A percentile compares a stretch with the other conserved stretches of the same genome.
phyloP scores from a whole-genome alignment of 805 yeast species.

The Metschnikowia chrysomelidarum region DNA sequence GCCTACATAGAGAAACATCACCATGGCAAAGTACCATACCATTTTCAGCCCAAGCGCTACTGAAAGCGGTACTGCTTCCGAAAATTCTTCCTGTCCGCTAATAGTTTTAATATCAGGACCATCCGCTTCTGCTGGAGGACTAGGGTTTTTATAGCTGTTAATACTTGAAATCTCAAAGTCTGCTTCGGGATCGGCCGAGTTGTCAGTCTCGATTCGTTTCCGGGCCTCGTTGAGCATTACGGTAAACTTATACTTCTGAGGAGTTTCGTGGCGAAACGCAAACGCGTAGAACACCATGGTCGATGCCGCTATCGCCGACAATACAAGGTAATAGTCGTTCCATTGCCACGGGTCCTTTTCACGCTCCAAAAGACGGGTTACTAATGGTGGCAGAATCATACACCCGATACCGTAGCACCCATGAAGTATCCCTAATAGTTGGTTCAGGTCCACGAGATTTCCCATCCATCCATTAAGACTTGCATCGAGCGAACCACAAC shows the following conservation, averaged over 20 bases:
- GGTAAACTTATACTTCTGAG: conserved; percentile 40
- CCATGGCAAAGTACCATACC: conserved; percentile 40
- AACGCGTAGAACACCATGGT: conserved; percentile 23
- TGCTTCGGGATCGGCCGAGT: neutral
- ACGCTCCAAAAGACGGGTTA: conserved; percentile 39
- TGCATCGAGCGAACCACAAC: conserved; percentile 57
- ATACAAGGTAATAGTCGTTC: conserved; percentile 45
- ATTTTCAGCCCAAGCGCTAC: conserved; percentile 33
- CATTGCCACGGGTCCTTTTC: conserved; percentile 43
- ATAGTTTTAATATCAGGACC: neutral
- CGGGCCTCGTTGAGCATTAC: conserved; percentile 15
- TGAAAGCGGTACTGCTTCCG: conserved; percentile 24
- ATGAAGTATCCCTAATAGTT: conserved; percentile 50
- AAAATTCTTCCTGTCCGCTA: neutral
- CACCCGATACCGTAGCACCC: conserved; percentile 55
- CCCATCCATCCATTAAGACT: conserved; percentile 55
- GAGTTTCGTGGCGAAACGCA: conserved; percentile 42
- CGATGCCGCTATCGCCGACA: conserved; percentile 26
- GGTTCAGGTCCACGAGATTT: conserved; percentile 44
- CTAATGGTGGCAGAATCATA: conserved; percentile 47
- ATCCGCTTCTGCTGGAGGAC: neutral
- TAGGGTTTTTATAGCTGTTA: too few species aligned
- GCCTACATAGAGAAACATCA: conserved; percentile 50
- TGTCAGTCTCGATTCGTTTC: conserved; percentile 5
- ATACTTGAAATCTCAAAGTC: too few species aligned